Evolutionary conservation across 169 alveolate genomes (phyloP), one percentile per base, ranked within the genome.

Genomic region (Eimeria acervulina): DNA sequence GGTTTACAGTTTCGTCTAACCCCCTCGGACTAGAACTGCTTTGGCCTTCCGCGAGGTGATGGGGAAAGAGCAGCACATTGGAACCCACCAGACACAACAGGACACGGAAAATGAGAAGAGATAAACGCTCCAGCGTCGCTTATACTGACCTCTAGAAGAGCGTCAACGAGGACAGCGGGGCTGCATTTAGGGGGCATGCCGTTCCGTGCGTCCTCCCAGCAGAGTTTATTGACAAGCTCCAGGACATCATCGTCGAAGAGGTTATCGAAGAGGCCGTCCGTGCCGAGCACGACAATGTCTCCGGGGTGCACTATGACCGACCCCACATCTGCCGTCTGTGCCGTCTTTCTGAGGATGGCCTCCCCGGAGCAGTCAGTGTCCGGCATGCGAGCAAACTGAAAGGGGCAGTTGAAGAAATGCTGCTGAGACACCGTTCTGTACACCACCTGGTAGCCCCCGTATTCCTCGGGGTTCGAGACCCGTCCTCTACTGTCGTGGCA

Each of bases 181-280:
- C 63, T 59, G 36, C 89, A 61, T 10, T 68, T n/a, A 15, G 96
- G 97, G 40, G 74, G 72, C 74, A 13, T 78, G 36, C 92, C 96
- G n/a, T 93, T 59, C 36, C 52, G 59, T 31, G 88, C 36, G 51
- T 40, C 40, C 4, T 42, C 42, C 89, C 93, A 90, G 76, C 96
- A 80, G 12, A 92, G 93, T 26, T 91, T 55, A 90, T 97, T 97
- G 23, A 97, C 96, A 61, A 97, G 95, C 21, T 95, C 97, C 38
- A 97, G 87, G 17, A 98, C 97, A 78, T 98, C 99, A 26, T 97
- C 98, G 59, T 97, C 97, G 70, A 97, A 97, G 26, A 98, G 85
- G 90, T 98, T 98, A 72, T 98, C 99, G 84, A 97, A 98, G 2
- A 98, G 95, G 19, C 99, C 99, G 90, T 98, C 99, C n/a, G 98